Conservation (phyloP, 2,329 filamentous ascomycete species). For the Fusarium piperis region DNA sequence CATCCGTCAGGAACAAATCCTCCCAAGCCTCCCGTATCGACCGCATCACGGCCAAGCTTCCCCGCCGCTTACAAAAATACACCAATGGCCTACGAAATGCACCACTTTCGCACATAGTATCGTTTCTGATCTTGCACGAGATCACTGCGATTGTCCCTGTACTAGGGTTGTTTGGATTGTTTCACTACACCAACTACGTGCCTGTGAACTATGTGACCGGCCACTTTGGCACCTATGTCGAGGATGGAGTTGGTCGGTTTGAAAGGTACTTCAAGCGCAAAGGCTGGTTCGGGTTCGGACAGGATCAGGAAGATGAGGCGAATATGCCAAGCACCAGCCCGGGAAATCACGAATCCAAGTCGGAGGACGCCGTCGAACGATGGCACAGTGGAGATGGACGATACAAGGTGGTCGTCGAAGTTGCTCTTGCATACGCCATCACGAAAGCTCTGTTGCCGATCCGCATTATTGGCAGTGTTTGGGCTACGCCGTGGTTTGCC, state of each 20-base stretch:
- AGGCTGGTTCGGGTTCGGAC: slow-evolving; percentile 78
- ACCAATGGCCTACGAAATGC: slow-evolving; percentile 76
- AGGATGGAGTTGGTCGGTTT: slow-evolving; percentile 76
- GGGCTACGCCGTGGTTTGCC: slow-evolving; percentile 94
- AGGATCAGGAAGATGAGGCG: slow-evolving; percentile 38
- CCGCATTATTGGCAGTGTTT: slow-evolving; percentile 80
- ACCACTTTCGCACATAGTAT: slow-evolving; percentile 82
- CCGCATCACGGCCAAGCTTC: slow-evolving; percentile 65
- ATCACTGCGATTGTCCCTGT: slow-evolving; percentile 87
- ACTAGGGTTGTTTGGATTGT: slow-evolving; percentile 75
- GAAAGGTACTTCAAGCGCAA: slow-evolving; percentile 81
- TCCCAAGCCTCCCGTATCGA: slow-evolving; percentile 52
- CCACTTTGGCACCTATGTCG: slow-evolving; percentile 61
- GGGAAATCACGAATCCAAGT: slow-evolving; percentile 19
- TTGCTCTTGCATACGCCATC: slow-evolving; percentile 90
- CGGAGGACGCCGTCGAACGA: slow-evolving; percentile 46
- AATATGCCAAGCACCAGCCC: background rate
- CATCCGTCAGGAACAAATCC: slow-evolving; percentile 36
- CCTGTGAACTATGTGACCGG: slow-evolving; percentile 65
- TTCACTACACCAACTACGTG: slow-evolving; percentile 82
- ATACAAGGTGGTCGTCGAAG: slow-evolving; percentile 69
- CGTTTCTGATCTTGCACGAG: slow-evolving; percentile 92
- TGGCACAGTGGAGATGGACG: slow-evolving; percentile 54
- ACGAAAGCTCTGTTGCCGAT: slow-evolving; percentile 86
- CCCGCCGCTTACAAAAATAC: slow-evolving; percentile 74